Evolutionary conservation across 192 early-diverging fungal species (phyloP), one percentile per base, ranked within the genome.

Genomic region (Mortierella hygrophila): DNA sequence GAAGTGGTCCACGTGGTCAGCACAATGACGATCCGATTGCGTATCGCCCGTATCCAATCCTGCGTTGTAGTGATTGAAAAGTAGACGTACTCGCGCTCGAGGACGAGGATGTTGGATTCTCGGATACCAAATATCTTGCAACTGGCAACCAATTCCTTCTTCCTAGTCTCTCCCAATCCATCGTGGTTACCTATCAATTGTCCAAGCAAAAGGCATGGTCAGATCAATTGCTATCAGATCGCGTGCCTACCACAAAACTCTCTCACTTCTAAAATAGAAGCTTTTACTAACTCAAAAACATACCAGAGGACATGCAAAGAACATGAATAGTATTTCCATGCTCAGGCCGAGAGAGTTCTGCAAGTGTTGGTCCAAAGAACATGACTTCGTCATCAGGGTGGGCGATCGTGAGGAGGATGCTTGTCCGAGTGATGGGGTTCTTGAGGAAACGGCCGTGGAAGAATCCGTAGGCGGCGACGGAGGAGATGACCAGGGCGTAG

Each of bases 381-480:
- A 98, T 98, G 92, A 96, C 97, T 80, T 99, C 98, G 88, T 99
- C 98, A 90, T 99, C 98, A 0, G 98, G 98, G 87, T 99, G 97
- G 10, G 97, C 96, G 23, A 93, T 97, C 20, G 97, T 89, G 21
- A 98, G 85, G 9, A 96, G 89, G 16, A 95, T 90, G 57, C 82
- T 82, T 38, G 89, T 73, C 70, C 74, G 69, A 4, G 54, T 79
- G 35, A 86, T 23, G 1, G 84, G 84, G 23, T 44, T 81, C 71
- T 77, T 81, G 44, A 86, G 55, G 49, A 78, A 75, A 9, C 84
- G 73, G 6, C 46, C 60, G 18, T 81, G 69, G 76, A 86, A 86
- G 84, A 86, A 86, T 10, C 71, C 79, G 60, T 86, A 86, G 44
- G 46, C 60, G 26, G 75, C 76, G 18, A 86, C 9, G 29, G 84